A percentile compares a stretch with the other conserved stretches of the same genome.
phyloP scores from a whole-genome alignment of 2,329 filamentous ascomycete genomes.

The Pseudogymnoascus sp. region DNA sequence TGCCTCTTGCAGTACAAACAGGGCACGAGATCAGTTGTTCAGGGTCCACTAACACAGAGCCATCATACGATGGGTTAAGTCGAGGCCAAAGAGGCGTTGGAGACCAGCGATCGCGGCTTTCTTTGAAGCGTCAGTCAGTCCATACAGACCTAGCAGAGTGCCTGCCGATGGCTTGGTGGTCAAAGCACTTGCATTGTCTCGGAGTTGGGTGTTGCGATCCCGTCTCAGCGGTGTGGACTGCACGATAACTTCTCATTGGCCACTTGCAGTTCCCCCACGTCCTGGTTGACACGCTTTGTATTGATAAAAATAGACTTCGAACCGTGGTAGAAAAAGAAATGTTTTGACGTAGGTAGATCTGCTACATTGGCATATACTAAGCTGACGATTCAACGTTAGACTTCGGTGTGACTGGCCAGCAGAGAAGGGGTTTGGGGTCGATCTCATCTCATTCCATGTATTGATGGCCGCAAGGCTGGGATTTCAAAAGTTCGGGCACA shows the following conservation, averaged over 20 bases:
- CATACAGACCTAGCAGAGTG: not conserved
- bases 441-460: slow-evolving; percentile 2
- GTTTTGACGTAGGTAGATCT: not conserved
- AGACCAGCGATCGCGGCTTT: not conserved
- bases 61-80: not conserved
- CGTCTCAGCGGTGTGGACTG: slow-evolving; percentile 5
- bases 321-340: not conserved
- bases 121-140: not conserved
- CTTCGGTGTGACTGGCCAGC: not conserved
- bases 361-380: not conserved
- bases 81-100: not conserved
- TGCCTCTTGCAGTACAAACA: slow-evolving; percentile 2
- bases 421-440: not conserved
- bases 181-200: slow-evolving; percentile 4
- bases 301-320: slow-evolving; percentile 7
- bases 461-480: not conserved
- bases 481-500: slow-evolving; percentile 12
- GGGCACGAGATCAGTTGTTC: not conserved
- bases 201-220: not conserved
- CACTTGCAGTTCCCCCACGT: not conserved
- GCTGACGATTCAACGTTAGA: not conserved
- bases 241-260: not conserved
- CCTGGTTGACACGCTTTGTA: not conserved
- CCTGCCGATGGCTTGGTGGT: slow-evolving; percentile 1
- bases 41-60: not conserved